Conservation (phyloP, 2,329 filamentous ascomycete genomes). For the Monosporascus sp. region DNA sequence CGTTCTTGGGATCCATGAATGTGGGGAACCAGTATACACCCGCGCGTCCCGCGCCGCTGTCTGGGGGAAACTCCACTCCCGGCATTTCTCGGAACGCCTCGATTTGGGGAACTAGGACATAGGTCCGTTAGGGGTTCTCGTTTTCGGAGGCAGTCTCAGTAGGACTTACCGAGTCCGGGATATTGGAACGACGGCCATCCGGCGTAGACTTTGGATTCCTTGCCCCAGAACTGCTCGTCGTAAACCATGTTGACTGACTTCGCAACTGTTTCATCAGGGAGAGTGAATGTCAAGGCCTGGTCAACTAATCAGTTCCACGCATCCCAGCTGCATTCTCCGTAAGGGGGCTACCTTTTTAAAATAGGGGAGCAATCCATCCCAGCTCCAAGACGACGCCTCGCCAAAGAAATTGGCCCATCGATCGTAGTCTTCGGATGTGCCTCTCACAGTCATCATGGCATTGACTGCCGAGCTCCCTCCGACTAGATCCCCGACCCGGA, state of each 20-base stretch:
- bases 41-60: constrained; percentile 34
- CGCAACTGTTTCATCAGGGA: constrained; percentile 15
- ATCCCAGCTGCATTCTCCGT: not conserved
- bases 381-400: constrained; percentile 23
- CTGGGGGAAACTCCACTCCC: constrained; percentile 31
- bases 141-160: too few relatives aligned
- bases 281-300: constrained; percentile 17
- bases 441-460: constrained; percentile 25
- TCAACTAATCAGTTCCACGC: not conserved
- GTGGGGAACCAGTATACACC: constrained; percentile 39
- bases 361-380: constrained; percentile 26
- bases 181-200: constrained; percentile 35
- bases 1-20: constrained; percentile 32
- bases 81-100: constrained; percentile 33
- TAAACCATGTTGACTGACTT: constrained; percentile 27
- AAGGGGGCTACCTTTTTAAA: constrained; percentile 26
- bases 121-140: not conserved
- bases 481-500: constrained; percentile 20
- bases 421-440: constrained; percentile 25
- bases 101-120: constrained; percentile 18
- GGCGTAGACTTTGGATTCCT: constrained; percentile 29
- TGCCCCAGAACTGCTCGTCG: constrained; percentile 32
- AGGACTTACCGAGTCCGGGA: constrained; percentile 22
- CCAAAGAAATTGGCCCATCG: constrained; percentile 30
- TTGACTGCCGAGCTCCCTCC: constrained; percentile 25